Conservation (phyloP, 805 yeast species). For the Nakazawaea molendinolei region DNA sequence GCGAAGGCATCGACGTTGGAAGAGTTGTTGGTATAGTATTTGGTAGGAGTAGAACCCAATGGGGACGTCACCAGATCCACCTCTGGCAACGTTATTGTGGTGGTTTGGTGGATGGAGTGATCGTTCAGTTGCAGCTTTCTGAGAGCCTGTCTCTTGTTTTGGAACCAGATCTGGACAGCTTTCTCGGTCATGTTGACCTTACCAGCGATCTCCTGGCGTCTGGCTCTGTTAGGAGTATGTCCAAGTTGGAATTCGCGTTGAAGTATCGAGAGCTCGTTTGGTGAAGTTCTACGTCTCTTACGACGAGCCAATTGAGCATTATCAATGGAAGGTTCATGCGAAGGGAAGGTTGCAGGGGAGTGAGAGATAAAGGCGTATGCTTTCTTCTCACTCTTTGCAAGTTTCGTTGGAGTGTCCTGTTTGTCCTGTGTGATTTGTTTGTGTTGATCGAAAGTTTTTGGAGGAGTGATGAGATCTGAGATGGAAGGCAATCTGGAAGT, state of each 20-base stretch:
- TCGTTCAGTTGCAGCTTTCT: constrained; percentile 32
- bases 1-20: not conserved
- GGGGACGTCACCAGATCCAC: constrained; percentile 5
- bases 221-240: constrained; percentile 71
- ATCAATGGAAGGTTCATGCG: constrained; percentile 77
- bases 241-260: constrained; percentile 74
- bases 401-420: no score
- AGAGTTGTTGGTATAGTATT: not conserved
- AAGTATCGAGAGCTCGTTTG: constrained; percentile 73
- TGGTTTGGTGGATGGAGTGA: constrained; percentile 10
- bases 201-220: constrained; percentile 72
- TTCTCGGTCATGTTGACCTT: constrained; percentile 92
- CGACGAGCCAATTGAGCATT: constrained; percentile 91
- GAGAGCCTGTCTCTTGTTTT: constrained; percentile 83
- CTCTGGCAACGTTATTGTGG: constrained; percentile 12
- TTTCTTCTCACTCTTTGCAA: constrained; percentile 24
- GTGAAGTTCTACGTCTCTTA: constrained; percentile 92
- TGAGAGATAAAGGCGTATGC: constrained; percentile 87
- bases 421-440: no score
- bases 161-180: constrained; percentile 98
- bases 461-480: not conserved
- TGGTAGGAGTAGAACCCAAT: not conserved
- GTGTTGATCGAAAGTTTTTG: not conserved
- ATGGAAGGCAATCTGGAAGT: not conserved
- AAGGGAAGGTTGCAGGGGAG: constrained; percentile 82